Percentiles rank a stretch among this genome's conserved stretches.
Evolutionary conservation across 352 stramenopile species (phyloP).

Genomic region (Phytophthora foliorum): DNA sequence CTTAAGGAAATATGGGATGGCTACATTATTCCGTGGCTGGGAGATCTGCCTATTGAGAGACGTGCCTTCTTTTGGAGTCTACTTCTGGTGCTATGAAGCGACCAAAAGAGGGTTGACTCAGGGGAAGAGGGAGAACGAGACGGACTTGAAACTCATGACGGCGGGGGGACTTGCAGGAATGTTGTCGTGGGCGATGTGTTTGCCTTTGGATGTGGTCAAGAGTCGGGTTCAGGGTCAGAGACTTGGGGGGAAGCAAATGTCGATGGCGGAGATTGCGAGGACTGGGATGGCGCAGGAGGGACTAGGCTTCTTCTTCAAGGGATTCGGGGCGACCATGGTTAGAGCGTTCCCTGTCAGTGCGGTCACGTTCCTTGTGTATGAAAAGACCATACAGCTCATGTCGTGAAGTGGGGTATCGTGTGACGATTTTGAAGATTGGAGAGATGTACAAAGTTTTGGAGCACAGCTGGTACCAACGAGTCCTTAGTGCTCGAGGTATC

Average conservation of each 20-base stretch:
- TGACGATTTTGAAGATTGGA: slow-evolving; percentile 3
- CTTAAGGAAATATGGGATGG: slow-evolving; percentile 45
- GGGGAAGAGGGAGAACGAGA: slow-evolving; percentile 69
- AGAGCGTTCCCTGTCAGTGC: slow-evolving; percentile 86
- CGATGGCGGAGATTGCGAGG: slow-evolving; percentile 54
- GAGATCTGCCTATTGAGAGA: slow-evolving; percentile 76
- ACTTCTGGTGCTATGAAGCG: slow-evolving; percentile 87
- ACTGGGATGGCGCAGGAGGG: slow-evolving; percentile 62
- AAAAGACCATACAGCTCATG: slow-evolving; percentile 87
- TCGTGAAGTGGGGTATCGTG: slow-evolving; percentile 38
- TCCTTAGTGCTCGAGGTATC: neutral
- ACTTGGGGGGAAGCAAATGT: slow-evolving; percentile 50
- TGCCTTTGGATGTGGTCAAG: slow-evolving; percentile 93
- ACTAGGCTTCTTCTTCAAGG: slow-evolving; percentile 82
- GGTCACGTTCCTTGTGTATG: slow-evolving; percentile 89
- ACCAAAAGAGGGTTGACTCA: slow-evolving; percentile 64
- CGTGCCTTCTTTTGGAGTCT: slow-evolving; percentile 81
- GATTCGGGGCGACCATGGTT: slow-evolving; percentile 82
- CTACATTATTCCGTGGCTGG: slow-evolving; percentile 75
- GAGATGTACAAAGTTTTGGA: neutral
- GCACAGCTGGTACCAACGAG: neutral
- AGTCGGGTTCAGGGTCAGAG: slow-evolving; percentile 88
- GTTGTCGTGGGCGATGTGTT: slow-evolving; percentile 81
- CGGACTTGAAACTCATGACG: slow-evolving; percentile 75
- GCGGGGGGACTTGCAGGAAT: slow-evolving; percentile 79